A percentile compares a stretch with the other conserved stretches of the same genome.
Conservation (phyloP, 1,284 basidiomycete genomes). For the Pisolithus thermaeus region DNA sequence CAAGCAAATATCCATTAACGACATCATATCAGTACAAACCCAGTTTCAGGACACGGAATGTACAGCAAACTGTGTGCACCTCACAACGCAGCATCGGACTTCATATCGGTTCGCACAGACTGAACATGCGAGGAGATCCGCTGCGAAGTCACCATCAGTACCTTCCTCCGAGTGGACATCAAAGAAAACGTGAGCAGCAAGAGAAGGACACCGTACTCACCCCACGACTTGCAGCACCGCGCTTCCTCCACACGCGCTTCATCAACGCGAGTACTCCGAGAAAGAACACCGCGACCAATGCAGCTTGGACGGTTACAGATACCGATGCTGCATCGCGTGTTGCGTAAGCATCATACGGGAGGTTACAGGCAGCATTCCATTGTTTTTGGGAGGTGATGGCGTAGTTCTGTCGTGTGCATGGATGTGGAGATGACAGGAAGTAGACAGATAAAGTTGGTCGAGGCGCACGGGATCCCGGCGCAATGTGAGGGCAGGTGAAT, state of each 20-base stretch:
- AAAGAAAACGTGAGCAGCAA: no score
- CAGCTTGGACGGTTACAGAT: constrained; percentile 38
- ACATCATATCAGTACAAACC: no score
- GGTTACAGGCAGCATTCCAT: constrained; percentile 57
- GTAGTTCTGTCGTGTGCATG: constrained; percentile 39
- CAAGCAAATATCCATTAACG: no score
- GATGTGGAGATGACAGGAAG: not conserved
- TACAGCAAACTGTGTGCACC: no score
- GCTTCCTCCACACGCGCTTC: constrained; percentile 34
- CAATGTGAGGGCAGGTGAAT: not conserved
- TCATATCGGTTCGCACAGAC: no score
- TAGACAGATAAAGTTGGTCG: not conserved
- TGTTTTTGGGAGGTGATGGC: constrained; percentile 64
- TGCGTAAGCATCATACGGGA: constrained; percentile 24
- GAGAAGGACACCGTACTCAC: constrained; percentile 30
- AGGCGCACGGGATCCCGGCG: not conserved
- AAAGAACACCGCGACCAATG: constrained; percentile 41
- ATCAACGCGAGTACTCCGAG: constrained; percentile 39
- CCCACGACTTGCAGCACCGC: constrained; percentile 50
- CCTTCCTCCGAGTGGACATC: no score
- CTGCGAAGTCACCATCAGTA: no score
- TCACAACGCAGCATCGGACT: no score
- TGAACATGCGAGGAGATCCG: no score
- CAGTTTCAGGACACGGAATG: no score
- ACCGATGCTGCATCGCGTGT: constrained; percentile 10